Evolutionary conservation across 345 rosid species (phyloP).

Genomic region (Chamaenerion angustifolium): DNA sequence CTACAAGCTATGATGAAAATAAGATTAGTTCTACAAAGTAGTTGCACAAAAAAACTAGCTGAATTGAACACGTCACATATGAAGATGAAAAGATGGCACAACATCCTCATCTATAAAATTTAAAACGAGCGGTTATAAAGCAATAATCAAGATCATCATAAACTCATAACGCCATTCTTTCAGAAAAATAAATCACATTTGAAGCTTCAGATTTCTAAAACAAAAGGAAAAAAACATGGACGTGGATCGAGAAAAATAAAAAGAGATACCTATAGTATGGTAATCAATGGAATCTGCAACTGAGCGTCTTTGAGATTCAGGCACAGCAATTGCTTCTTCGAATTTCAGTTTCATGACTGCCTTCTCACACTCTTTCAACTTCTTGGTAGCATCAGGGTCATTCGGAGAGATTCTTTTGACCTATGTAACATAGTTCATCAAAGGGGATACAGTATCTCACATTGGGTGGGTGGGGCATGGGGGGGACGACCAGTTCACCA

Average conservation of each 20-base stretch:
- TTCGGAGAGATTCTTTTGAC: conserved; percentile 71
- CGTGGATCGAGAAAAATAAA: background rate
- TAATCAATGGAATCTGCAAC: conserved; percentile 79
- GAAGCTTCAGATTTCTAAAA: background rate
- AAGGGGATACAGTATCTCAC: background rate
- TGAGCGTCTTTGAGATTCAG: conserved; percentile 54
- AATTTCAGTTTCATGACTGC: conserved; percentile 87
- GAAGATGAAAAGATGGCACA: too few species aligned
- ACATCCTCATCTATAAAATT: too few species aligned
- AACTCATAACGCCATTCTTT: too few species aligned
- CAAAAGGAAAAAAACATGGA: background rate
- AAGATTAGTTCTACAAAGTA: too few species aligned
- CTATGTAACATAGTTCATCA: conserved; percentile 14
- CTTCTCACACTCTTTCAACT: conserved; percentile 80
- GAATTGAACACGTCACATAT: too few species aligned
- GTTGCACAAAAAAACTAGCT: too few species aligned
- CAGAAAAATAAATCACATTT: too few species aligned
- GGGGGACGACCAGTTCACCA: too few species aligned
- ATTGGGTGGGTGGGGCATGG: too few species aligned
- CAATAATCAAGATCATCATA: too few species aligned
- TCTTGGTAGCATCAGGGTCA: conserved; percentile 93
- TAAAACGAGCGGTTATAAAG: too few species aligned
- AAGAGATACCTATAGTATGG: conserved; percentile 66
- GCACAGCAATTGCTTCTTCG: conserved; percentile 89
- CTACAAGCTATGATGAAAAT: too few species aligned